Base-by-base conservation (phyloP, 139 green algal species). In the Asterochloris erici region DNA sequence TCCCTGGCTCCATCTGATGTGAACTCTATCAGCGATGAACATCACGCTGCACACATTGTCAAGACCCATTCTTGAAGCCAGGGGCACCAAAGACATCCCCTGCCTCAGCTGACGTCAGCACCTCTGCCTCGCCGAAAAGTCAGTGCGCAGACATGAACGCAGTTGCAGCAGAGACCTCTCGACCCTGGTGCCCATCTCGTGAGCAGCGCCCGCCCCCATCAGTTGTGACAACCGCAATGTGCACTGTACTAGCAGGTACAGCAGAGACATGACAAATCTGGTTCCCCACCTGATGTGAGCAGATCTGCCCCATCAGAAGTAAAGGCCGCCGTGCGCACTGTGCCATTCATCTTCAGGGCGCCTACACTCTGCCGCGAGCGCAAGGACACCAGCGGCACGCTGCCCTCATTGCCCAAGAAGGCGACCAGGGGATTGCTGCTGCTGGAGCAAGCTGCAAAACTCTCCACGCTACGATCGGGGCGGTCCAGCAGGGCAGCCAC, bases 301-400 rank as follows among this genome's bases (percentile, higher is more conserved):
- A 99, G 89, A 84, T 93, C 79, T 23, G 81, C 78, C 15, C 93
- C 91, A 68, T 93, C 90, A 23, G 85, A 77, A 9, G 82, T 78
- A 78, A 98, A 99, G n/a, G 91, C 89, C 9, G 88, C 87, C n/a
- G 86, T 85, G 13, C 92, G 87, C 23, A 90, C 96, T 19, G 88
- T 93, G 68, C 95, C 95, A 74, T 88, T 94, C 91, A 98, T 95
- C 83, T 96, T 97, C 10, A 99, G 88, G 9, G 66, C 90, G 70
- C 85, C 94, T 26, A 96, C 89, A 63, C 79, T 83, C 88, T 96
- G 92, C 23, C 91, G 84, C 23, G 85, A 92, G 14, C 83, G 63
- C 27, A 97, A 88, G 23, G 91, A 96, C 21, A 99, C 85, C 23
- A 99, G 91, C 17, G 87, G 88, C 66, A 92, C 79, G 68, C 79